Conservation (phyloP, 192 early-diverging fungal species). For the Coemansia sp. region DNA sequence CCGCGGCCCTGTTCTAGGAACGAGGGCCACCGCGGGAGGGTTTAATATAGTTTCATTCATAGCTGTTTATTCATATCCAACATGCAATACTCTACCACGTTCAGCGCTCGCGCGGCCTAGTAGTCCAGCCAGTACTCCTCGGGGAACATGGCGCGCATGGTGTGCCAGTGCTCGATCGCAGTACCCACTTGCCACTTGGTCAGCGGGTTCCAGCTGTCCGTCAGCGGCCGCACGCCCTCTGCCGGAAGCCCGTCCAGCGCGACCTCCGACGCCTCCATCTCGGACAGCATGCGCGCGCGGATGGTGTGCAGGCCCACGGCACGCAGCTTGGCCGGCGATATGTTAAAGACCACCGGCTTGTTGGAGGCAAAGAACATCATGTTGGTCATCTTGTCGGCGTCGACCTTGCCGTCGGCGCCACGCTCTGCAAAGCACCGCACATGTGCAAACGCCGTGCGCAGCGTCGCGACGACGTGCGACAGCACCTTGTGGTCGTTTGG, state of each 20-base stretch:
- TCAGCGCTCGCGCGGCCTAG: slow-evolving; percentile 14
- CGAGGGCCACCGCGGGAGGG: too few relatives aligned
- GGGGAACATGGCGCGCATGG: slow-evolving; percentile 67
- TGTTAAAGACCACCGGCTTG: slow-evolving; percentile 48
- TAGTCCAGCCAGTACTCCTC: slow-evolving; percentile 71
- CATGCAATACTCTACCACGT: slow-evolving; percentile 1
- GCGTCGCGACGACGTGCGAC: slow-evolving; percentile 59
- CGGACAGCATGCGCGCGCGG: slow-evolving; percentile 37
- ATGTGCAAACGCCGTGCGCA: slow-evolving; percentile 62
- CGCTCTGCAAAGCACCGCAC: slow-evolving; percentile 66
- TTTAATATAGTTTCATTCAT: too few relatives aligned
- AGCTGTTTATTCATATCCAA: background rate
- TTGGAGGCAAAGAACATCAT: slow-evolving; percentile 65
- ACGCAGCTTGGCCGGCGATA: background rate
- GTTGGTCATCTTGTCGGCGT: slow-evolving; percentile 55
- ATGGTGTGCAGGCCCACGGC: slow-evolving; percentile 2
- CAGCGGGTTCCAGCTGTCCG: slow-evolving; percentile 63
- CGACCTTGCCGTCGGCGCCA: slow-evolving; percentile 23
- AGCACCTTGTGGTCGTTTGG: slow-evolving; percentile 54
- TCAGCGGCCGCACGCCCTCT: slow-evolving; percentile 52
- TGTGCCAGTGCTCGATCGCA: slow-evolving; percentile 68
- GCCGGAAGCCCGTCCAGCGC: slow-evolving; percentile 31
- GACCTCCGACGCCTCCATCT: slow-evolving; percentile 53
- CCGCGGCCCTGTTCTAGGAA: slow-evolving; percentile 21
- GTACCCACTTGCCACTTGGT: slow-evolving; percentile 54